These are phyloP conservation scores for Solanum hybrid DNA, from an alignment of 305 asterid genomes.

Conservation along the genomic window DNA sequence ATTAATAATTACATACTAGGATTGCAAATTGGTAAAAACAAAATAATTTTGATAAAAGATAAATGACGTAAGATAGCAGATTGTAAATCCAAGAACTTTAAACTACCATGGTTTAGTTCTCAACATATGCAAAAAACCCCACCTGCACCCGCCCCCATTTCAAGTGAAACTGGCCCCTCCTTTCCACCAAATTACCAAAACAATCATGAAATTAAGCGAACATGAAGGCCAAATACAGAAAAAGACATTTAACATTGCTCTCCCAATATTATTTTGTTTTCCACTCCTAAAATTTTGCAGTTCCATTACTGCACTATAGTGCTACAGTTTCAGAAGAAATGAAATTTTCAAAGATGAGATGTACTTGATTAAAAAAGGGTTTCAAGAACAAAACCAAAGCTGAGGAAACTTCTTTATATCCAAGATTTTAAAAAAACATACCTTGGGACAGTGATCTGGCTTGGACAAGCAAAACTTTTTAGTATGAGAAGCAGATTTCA, in stretches of 20 bases:
- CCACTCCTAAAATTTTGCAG: neutral
- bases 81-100: neutral
- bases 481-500: constrained; percentile 26
- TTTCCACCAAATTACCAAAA: neutral
- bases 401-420: neutral
- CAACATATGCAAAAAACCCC: neutral
- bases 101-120: neutral
- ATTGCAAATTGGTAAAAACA: neutral
- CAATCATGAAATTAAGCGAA: neutral
- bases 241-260: neutral
- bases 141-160: neutral
- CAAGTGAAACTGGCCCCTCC: neutral
- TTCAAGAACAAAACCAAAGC: neutral
- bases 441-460: constrained; percentile 30
- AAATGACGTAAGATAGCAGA: neutral
- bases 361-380: neutral
- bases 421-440: constrained; percentile 8
- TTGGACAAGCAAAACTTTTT: constrained; percentile 24
- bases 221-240: neutral
- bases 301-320: neutral
- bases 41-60: neutral
- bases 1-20: neutral
- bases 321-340: neutral
- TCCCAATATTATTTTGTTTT: neutral
- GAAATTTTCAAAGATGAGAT: neutral